A percentile compares a stretch with the other conserved stretches of the same genome.
Conservation (phyloP, 345 rosid species). For the Psidium guajava region DNA sequence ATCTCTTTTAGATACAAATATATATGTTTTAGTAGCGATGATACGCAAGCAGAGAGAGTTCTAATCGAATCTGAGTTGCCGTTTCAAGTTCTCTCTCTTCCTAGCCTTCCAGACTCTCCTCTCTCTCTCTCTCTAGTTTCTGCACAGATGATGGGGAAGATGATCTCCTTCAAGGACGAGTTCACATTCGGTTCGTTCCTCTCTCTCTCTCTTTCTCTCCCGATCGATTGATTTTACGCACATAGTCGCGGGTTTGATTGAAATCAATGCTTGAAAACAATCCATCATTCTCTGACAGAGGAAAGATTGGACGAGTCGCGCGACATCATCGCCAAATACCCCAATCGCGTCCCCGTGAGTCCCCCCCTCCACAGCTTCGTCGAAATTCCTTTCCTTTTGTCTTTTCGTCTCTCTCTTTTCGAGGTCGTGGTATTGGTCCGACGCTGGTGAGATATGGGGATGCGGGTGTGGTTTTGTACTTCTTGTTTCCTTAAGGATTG, state of each 20-base stretch:
- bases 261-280: neutral
- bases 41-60: neutral
- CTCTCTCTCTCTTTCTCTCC: neutral
- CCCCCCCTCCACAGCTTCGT: neutral
- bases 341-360: conserved; percentile 61
- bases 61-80: neutral
- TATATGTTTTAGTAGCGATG: accelerated
- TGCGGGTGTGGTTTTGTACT: neutral
- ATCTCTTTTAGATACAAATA: neutral
- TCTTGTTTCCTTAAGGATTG: neutral
- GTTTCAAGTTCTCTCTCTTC: neutral
- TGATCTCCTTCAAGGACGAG: conserved; percentile 39
- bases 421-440: neutral
- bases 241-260: neutral
- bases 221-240: neutral
- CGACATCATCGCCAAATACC: conserved; percentile 40
- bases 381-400: neutral
- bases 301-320: conserved; percentile 46
- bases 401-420: neutral
- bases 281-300: conserved; percentile 17
- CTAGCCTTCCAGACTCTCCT: neutral
- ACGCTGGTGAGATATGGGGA: neutral
- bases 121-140: neutral
- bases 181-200: conserved; percentile 39
- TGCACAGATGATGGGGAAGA: conserved; percentile 9